Evolutionary conservation across 176 grass and related monocot species (phyloP).

Genomic region (Guadua angustifolia): DNA sequence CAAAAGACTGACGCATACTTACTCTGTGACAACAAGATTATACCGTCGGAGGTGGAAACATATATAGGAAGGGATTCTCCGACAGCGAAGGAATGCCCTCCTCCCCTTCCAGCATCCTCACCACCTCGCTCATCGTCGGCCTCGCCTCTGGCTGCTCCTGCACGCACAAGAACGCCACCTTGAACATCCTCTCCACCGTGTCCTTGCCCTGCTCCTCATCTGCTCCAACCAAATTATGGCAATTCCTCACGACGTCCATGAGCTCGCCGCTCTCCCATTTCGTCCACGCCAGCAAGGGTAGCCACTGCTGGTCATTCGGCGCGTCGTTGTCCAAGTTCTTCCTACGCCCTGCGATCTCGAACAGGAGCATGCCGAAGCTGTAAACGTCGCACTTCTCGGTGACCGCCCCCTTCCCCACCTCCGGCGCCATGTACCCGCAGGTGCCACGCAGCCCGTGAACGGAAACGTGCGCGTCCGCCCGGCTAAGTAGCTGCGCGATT

Average conservation of each 20-base stretch:
- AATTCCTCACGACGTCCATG: background rate
- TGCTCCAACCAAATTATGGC: background rate
- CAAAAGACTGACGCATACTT: too few relatives aligned
- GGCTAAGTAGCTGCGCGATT: slow-evolving; percentile 27
- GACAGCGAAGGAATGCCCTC: too few relatives aligned
- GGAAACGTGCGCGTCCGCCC: background rate
- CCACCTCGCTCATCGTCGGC: slow-evolving; percentile 52
- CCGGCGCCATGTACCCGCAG: too few relatives aligned
- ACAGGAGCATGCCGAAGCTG: too few relatives aligned
- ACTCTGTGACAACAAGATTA: too few relatives aligned
- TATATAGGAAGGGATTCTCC: background rate
- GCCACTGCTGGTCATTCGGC: slow-evolving; percentile 32
- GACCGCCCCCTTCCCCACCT: too few relatives aligned
- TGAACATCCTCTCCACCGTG: slow-evolving; percentile 24
- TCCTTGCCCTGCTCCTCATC: slow-evolving; percentile 10
- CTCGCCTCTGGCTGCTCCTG: slow-evolving; percentile 42
- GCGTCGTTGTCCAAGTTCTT: slow-evolving; percentile 34
- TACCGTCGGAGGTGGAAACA: too few relatives aligned
- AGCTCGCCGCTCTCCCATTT: slow-evolving; percentile 19
- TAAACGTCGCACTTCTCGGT: too few relatives aligned
- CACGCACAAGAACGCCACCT: slow-evolving; percentile 58
- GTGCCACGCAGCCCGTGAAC: background rate
- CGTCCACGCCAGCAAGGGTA: slow-evolving; percentile 30
- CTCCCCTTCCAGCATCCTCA: slow-evolving; percentile 55
- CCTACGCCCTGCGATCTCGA: background rate